phyloP scores from a whole-genome alignment of 83 land plant genomes.

The Thuja plicata region DNA sequence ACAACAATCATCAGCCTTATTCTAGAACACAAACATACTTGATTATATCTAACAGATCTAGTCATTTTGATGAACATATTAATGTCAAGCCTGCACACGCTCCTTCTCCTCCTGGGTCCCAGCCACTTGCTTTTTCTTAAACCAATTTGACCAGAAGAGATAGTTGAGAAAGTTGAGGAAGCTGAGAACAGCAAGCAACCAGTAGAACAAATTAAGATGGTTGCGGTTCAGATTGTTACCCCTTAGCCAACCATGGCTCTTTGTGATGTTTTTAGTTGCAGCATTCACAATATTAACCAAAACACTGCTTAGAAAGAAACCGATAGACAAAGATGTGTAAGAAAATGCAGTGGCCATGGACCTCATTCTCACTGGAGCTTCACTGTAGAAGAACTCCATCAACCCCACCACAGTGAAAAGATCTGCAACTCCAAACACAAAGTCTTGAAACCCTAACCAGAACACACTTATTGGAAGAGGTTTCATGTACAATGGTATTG shows the following conservation, averaged over 20 bases:
- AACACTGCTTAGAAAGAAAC: conserved; percentile 32
- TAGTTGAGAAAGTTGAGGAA: conserved; percentile 33
- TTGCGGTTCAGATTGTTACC: no score
- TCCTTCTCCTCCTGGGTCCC: no score
- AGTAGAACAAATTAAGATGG: conserved; percentile 31
- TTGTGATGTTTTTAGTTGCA: no score
- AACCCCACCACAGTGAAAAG: conserved; percentile 53
- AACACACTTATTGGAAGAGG: conserved; percentile 28
- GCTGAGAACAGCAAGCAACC: conserved; percentile 43
- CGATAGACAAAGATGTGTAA: conserved; percentile 28
- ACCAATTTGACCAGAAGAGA: conserved; percentile 33
- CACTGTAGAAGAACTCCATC: conserved; percentile 56
- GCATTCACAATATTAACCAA: conserved; percentile 19
- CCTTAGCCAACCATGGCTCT: no score
- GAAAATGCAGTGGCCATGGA: conserved; percentile 35
- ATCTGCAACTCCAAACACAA: conserved; percentile 48
- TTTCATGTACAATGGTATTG: conserved; percentile 24
- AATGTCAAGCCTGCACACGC: no score
- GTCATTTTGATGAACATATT: no score
- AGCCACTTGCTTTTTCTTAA: conserved; percentile 33
- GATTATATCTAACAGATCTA: no score
- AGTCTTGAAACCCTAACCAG: conserved; percentile 41
- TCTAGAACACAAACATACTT: no score
- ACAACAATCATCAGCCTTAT: no score
- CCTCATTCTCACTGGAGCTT: conserved; percentile 32